Evolutionary conservation across 495 filamentous ascomycete species (phyloP), one percentile per base, ranked within the genome.

Genomic region (Podospora pseudopauciseta): DNA sequence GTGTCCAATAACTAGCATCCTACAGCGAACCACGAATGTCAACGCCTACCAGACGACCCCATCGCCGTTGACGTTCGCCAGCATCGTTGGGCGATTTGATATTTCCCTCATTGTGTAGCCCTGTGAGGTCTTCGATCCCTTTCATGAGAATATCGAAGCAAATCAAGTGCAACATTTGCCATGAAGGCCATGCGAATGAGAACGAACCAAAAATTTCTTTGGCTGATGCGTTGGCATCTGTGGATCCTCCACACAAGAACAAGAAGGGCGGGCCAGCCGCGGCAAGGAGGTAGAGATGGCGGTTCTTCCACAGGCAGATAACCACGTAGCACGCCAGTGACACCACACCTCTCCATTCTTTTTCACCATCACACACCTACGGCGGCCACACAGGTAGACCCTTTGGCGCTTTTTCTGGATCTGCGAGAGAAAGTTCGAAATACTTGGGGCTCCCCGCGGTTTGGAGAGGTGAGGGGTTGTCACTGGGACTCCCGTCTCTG

Each of bases 271-370:
- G 67, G 64, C 68, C 71, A 62, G 63, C 65, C 28, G 23, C 60
- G 71, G 71, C 60, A 71, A 67, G 74, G 60, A 66, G 59, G 65
- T n/a, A 63, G 39, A 56, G 62, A 53, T 69, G 71, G 68, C 69
- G 73, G 70, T 73, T 34, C 23, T 65, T 72, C 73, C 66, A 68
- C 70, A 72, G 71, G 73, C 75, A 75, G 78, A 68, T 74, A 77
- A 75, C 78, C 80, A 82, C 80, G 80, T 82, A 78, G 80, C 80
- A 77, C 70, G 73, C 73, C 70, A 69, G 61, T 71, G 72, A 65
- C 72, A 75, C 72, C 74, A 73, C 70, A 66, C 68, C 71, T 69
- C 67, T 72, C 69, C 74, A 23, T 27, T 69, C 54, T 60, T 66
- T 55, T 28, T 23, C 30, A 62, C 49, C 15, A 13, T 65, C 54